These are phyloP conservation scores for Trypanosoma lewisi DNA, from an alignment of 208 protist genomes.

Conservation along the genomic window DNA sequence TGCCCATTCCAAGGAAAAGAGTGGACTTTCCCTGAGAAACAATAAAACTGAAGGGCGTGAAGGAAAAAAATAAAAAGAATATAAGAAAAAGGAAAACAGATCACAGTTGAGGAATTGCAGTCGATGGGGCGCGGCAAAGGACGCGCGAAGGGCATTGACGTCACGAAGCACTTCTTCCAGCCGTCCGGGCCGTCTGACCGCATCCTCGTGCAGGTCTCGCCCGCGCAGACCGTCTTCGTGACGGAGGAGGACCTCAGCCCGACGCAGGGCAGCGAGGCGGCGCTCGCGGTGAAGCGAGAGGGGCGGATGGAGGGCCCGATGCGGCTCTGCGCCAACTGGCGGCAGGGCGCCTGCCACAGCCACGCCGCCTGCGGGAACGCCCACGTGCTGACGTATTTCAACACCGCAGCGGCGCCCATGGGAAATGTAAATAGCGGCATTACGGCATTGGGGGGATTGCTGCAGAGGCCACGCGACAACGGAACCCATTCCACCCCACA, in stretches of 20 bases:
- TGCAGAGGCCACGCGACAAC: conserved; percentile 7
- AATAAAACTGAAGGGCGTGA: background rate
- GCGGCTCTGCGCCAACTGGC: conserved; percentile 78
- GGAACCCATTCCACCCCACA: conserved; percentile 1
- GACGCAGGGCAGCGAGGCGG: conserved; percentile 72
- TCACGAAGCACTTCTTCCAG: conserved; percentile 73
- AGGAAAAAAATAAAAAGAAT: background rate
- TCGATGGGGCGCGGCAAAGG: conserved; percentile 33
- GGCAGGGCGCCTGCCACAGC: conserved; percentile 67
- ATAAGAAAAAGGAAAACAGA: background rate
- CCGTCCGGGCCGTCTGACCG: conserved; percentile 46
- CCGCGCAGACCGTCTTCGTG: conserved; percentile 37
- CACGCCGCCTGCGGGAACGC: conserved; percentile 72
- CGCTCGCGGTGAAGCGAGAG: conserved; percentile 62
- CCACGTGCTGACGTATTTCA: conserved; percentile 58
- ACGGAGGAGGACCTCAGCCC: conserved; percentile 74
- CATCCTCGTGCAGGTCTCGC: conserved; percentile 58
- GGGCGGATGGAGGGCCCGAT: conserved; percentile 61
- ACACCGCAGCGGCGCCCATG: conserved; percentile 4
- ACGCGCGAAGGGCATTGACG: conserved; percentile 66
- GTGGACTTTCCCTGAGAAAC: no score
- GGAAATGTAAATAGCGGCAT: conserved; percentile 5
- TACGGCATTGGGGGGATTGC: background rate
- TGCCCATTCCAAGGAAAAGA: no score
- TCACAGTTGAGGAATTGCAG: background rate